A percentile compares a stretch with the other conserved stretches of the same genome.
phyloP scores from a whole-genome alignment of 1,284 basidiomycete genomes.

The Ganoderma sp. region DNA sequence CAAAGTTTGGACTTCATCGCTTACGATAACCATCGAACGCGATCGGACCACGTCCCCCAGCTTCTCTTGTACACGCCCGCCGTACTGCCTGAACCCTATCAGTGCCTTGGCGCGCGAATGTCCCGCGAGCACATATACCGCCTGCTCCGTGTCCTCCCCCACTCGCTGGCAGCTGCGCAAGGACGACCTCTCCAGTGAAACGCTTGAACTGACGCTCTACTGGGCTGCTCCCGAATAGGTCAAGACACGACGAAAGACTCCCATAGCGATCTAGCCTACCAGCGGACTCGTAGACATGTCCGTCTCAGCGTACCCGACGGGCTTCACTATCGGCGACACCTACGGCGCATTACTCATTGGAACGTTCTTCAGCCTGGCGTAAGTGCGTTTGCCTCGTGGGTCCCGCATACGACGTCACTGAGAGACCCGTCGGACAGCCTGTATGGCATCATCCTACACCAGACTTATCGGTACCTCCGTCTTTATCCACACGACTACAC shows the following conservation, averaged over 20 bases:
- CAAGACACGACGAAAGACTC: too few species aligned
- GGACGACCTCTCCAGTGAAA: not conserved
- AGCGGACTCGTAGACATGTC: not conserved
- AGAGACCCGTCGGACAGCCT: not conserved
- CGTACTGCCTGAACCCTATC: not conserved
- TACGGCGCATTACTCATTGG: not conserved
- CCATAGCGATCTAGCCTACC: too few species aligned
- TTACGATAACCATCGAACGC: not conserved
- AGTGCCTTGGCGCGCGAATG: not conserved
- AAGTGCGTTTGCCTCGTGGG: not conserved
- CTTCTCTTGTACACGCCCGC: not conserved
- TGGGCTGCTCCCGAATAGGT: too few species aligned
- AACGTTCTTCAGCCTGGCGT: slow-evolving; percentile 6
- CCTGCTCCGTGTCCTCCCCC: not conserved
- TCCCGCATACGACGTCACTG: too few species aligned
- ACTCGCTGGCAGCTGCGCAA: not conserved
- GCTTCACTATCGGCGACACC: not conserved
- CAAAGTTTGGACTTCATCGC: not conserved
- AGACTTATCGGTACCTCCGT: slow-evolving; percentile 7
- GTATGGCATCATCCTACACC: slow-evolving; percentile 2
- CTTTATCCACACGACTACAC: not conserved
- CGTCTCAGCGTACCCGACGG: not conserved
- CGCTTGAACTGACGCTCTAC: not conserved
- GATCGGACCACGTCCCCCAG: not conserved
- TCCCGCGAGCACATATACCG: not conserved